Percentiles rank a stretch among this genome's conserved stretches.
phyloP scores from a whole-genome alignment of 1,284 basidiomycete species.

The Sanghuangporus weigelae region DNA sequence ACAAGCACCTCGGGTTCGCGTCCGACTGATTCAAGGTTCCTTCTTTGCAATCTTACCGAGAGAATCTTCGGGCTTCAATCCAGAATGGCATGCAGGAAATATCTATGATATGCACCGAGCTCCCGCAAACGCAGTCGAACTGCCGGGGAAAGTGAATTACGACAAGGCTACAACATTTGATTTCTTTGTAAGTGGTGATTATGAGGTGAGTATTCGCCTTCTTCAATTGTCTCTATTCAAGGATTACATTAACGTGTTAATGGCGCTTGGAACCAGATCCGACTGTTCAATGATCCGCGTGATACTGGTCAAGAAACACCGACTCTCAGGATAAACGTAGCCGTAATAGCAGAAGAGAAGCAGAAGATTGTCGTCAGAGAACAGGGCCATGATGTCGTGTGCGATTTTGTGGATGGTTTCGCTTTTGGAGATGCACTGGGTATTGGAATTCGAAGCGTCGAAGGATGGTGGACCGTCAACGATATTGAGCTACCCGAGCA shows the following conservation, averaged over 20 bases:
- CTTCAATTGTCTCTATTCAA: not conserved
- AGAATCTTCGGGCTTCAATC: conserved; percentile 25
- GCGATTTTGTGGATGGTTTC: conserved; percentile 63
- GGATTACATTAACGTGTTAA: not conserved
- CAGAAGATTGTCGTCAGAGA: conserved; percentile 32
- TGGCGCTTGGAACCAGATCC: conserved; percentile 42
- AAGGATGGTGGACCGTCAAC: conserved; percentile 48
- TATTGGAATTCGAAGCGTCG: conserved; percentile 48
- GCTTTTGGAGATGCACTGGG: conserved; percentile 65
- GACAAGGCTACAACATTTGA: conserved; percentile 42
- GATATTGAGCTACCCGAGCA: conserved; percentile 19
- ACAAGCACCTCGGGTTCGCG: conserved; percentile 36
- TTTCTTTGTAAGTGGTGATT: conserved; percentile 60
- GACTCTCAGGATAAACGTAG: conserved; percentile 38
- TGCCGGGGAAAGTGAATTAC: conserved; percentile 42
- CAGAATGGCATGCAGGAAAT: conserved; percentile 70
- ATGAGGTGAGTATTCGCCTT: conserved; percentile 46
- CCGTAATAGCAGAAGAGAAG: conserved; percentile 28
- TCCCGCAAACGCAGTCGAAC: conserved; percentile 41
- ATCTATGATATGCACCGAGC: conserved; percentile 58
- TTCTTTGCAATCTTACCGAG: conserved; percentile 59
- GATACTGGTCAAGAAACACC: conserved; percentile 39
- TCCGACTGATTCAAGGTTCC: conserved; percentile 52
- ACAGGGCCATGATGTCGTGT: conserved; percentile 47
- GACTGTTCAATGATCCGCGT: conserved; percentile 71